Percentiles rank a stretch among this genome's conserved stretches.
phyloP scores from a whole-genome alignment of 202 grass and related monocot species.

The Hordeum pubiflorum region DNA sequence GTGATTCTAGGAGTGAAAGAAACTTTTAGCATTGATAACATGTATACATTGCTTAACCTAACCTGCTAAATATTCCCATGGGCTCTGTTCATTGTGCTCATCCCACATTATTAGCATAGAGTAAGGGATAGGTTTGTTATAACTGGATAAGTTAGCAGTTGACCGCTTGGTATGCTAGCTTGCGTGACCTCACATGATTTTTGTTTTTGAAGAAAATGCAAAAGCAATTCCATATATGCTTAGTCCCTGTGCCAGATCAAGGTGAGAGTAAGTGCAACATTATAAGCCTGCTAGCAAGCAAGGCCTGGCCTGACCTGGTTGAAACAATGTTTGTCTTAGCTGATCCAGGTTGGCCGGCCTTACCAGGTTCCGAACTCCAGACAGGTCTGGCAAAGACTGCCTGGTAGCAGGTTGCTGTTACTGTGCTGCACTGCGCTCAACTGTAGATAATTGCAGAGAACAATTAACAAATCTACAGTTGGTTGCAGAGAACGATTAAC shows the following conservation, averaged over 20 bases:
- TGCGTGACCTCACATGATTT: not conserved
- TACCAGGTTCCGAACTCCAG: not conserved
- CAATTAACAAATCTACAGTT: not conserved
- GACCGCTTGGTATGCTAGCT: not conserved
- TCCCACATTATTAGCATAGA: not conserved
- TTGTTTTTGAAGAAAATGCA: not conserved
- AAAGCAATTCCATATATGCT: not conserved
- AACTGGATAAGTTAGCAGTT: not conserved
- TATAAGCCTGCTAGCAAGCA: constrained; percentile 12
- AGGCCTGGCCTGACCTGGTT: not conserved
- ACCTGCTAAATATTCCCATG: not conserved
- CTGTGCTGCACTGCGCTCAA: not conserved
- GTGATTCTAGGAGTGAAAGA: not conserved
- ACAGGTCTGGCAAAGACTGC: not conserved
- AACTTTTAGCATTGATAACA: not conserved
- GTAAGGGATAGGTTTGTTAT: not conserved
- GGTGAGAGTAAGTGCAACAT: not conserved
- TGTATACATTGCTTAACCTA: constrained; percentile 10
- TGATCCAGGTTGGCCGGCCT: not conserved
- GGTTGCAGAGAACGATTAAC: not conserved
- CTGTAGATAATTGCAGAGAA: constrained; percentile 9
- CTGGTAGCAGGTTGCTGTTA: not conserved
- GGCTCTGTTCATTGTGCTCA: not conserved
- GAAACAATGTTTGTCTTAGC: not conserved
- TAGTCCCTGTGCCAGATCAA: not conserved